Evolutionary conservation across 495 filamentous ascomycete genomes (phyloP), one percentile per base, ranked within the genome.

Genomic region (Aspergillus affinis): DNA sequence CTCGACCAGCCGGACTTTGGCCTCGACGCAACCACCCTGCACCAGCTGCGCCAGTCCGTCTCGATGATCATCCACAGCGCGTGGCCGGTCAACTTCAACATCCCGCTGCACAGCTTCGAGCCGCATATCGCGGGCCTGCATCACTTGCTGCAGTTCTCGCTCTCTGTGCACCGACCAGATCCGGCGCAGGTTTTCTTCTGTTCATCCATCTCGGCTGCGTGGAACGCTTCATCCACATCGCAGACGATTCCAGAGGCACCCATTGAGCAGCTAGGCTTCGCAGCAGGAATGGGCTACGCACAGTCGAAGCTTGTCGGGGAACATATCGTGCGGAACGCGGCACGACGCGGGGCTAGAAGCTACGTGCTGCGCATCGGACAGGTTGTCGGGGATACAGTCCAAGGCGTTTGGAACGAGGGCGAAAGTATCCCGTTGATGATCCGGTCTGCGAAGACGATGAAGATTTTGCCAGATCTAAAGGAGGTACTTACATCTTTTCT

Each of bases 1-100:
- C 47, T 49, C 47, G 18, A 19, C 47, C 19, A 49, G 47, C 47
- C 47, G 4, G 18, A 19, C 8, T 26, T 49, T 6, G 47, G 47
- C 6, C 18, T 49, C 3, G 47, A 49, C 18, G 10, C 17, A 21
- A 17, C 19, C 47, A 49, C 47, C 17, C 10, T 20, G 9, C 18
- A 7, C 17, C 18, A 26, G 3, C 18, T 49, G 19, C 47, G 18
- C 8, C 19, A 7, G n/a, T 6, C 19, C 18, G 21, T 26, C 47
- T 20, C 47, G 18, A 4, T 20, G 19, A 49, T 49, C 21, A 19
- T 49, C 18, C 47, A 49, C 47, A 20, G 47, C 47, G 47, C 19
- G 8, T 49, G 47, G 47, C 47, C 47, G 6, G 47, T 49, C 17
- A 49, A 49, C 18, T 49, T 49, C 47, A 49, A 49, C 47, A 19